These are phyloP conservation scores for Oryza meridionalis DNA, from an alignment of 176 grass and related monocot species.

Conservation along the genomic window DNA sequence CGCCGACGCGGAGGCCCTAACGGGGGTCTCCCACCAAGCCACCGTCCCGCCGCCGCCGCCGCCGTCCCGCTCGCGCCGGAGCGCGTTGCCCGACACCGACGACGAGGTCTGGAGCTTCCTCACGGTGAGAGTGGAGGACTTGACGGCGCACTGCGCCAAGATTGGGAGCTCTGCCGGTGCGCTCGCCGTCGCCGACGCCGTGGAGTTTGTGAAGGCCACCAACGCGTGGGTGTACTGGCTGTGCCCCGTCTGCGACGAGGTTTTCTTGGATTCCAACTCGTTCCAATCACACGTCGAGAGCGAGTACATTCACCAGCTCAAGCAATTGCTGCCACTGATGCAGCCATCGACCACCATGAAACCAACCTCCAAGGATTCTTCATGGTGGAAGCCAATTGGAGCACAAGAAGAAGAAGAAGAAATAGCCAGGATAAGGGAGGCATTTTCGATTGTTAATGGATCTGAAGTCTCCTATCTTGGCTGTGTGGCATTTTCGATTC, in stretches of 20 bases:
- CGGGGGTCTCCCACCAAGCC: not conserved
- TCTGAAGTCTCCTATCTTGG: no score
- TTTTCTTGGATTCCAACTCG: not conserved
- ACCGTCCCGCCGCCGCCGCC: not conserved
- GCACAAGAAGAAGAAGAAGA: not conserved
- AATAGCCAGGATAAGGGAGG: not conserved
- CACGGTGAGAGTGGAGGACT: constrained; percentile 12
- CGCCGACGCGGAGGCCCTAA: constrained; percentile 18
- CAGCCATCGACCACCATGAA: no score
- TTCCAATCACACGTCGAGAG: not conserved
- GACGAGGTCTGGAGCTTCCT: not conserved
- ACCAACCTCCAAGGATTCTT: no score
- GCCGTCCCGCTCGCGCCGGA: no score
- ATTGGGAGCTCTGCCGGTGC: not conserved
- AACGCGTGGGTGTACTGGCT: constrained; percentile 23
- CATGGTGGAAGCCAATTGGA: not conserved
- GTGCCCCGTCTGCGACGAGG: constrained; percentile 32
- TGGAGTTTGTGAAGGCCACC: constrained; percentile 19
- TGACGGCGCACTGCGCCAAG: not conserved
- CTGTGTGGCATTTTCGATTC: no score
- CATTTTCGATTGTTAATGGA: no score
- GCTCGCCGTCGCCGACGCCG: not conserved
- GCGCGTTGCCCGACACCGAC: not conserved
- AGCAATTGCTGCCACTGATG: not conserved
- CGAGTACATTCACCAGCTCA: not conserved